Base-by-base conservation (phyloP, 305 asterid species). In the Fraxinus platypoda region DNA sequence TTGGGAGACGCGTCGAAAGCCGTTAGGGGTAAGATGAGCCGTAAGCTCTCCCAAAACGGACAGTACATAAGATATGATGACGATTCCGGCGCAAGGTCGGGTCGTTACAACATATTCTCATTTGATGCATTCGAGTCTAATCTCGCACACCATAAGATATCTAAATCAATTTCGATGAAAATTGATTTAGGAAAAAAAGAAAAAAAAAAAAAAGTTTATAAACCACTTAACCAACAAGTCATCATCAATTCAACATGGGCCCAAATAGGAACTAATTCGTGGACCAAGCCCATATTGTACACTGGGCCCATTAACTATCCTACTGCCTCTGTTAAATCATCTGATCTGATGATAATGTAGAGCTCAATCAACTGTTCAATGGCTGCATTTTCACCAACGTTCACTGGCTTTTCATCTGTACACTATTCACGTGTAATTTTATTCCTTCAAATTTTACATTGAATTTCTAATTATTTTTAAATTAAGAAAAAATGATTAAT, bases 381-480 rank as follows among this genome's bases (percentile, higher is more conserved):
- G 94, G 92, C 93, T 75, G 75, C 86, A 34, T 76, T 79, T 31
- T 25, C 87, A 38, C 38, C 89, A 41, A 80, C 80, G 33, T 80
- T 87, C 88, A 68, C 38, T 52, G 54, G 83, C 80, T 72, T 83
- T 38, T 82, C 90, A 8, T 78, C 30, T 86, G 81, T 82, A 31
- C 78, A 52, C 46, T 78, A 2, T 82, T 80, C 86, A 52, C 86
- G 91, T 35, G 89, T 89, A 86, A 38, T 19, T 62, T 43, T 41
- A 12, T 25, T 46, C 73, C 34, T 25, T 71, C 15, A 23, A 23
- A 23, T 6, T 62, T 62, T 19, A 4, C 72, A 62, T 23, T 62
- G 6, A 23, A 7, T 64, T 62, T 19, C 17, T 0, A 25, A 0
- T 19, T 8, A 64, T 9, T 7, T 23, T 21, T 11, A 9, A 2